Percentiles rank a stretch among this genome's conserved stretches.
Conservation (phyloP, 1,139 yeast species). For the Blastobotrys capitulatus region DNA sequence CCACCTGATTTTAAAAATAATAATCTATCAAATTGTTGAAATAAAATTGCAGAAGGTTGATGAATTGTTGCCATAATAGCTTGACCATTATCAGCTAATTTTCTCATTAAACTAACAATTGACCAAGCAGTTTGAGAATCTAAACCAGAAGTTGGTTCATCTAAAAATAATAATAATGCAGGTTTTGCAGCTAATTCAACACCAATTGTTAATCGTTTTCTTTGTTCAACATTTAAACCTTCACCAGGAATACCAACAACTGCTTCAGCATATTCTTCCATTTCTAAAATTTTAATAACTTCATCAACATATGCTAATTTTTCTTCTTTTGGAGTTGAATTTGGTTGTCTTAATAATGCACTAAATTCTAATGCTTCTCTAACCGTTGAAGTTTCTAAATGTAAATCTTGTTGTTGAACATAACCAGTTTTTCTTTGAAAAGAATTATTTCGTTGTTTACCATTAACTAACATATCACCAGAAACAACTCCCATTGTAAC, state of each 20-base stretch:
- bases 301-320: constrained; percentile 53
- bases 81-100: constrained; percentile 72
- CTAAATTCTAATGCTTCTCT: constrained; percentile 91
- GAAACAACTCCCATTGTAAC: constrained; percentile 64
- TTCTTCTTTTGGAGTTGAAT: constrained; percentile 64
- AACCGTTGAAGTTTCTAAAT: constrained; percentile 89
- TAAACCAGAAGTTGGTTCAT: constrained; percentile 92
- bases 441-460: constrained; percentile 41
- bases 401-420: constrained; percentile 94
- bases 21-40: constrained; percentile 73
- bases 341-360: constrained; percentile 82
- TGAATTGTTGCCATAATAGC: constrained; percentile 80
- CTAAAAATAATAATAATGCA: constrained; percentile 68
- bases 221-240: constrained; percentile 91
- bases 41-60: constrained; percentile 73
- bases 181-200: constrained; percentile 66
- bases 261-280: constrained; percentile 70
- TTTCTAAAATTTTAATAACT: constrained; percentile 75
- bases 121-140: constrained; percentile 95
- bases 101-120: constrained; percentile 67
- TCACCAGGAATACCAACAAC: constrained; percentile 87
- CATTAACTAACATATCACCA: constrained; percentile 73
- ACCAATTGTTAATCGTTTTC: constrained; percentile 80
- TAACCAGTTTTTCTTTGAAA: constrained; percentile 79
- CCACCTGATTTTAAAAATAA: constrained; percentile 72